A percentile compares a stretch with the other conserved stretches of the same genome.
Conservation (phyloP, 2,329 filamentous ascomycete genomes). For the Eurotiales sp. region DNA sequence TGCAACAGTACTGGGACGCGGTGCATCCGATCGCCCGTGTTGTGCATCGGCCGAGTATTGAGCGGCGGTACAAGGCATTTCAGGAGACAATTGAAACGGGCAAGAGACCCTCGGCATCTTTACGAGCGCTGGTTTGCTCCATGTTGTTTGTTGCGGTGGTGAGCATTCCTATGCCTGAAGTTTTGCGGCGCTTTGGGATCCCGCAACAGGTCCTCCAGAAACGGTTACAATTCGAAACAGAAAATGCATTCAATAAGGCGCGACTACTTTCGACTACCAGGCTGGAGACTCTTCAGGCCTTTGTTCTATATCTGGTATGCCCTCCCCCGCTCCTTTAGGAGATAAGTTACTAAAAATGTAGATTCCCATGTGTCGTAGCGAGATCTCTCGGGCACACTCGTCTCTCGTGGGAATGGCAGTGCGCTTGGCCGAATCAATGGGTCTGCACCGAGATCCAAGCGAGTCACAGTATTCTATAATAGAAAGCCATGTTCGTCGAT, state of each 20-base stretch:
- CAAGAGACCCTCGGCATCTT: conserved; percentile 59
- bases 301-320: conserved; percentile 68
- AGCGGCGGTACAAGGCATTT: conserved; percentile 61
- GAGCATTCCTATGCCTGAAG: conserved; percentile 58
- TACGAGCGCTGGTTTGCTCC: conserved; percentile 66
- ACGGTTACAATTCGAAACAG: conserved; percentile 63
- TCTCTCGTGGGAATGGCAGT: conserved; percentile 70
- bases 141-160: conserved; percentile 66
- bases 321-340: too few species aligned
- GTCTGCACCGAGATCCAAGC: conserved; percentile 66
- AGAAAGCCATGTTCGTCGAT: conserved; percentile 66
- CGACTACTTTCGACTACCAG: conserved; percentile 68
- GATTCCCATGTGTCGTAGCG: conserved; percentile 67
- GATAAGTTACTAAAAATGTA: too few species aligned
- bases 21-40: conserved; percentile 66
- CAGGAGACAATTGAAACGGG: conserved; percentile 59
- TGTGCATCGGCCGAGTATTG: conserved; percentile 64
- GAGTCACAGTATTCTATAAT: conserved; percentile 62
- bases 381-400: conserved; percentile 68
- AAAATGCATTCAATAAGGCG: conserved; percentile 63
- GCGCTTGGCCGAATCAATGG: conserved; percentile 75
- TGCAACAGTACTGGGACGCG: conserved; percentile 63
- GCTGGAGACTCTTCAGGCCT: conserved; percentile 69
- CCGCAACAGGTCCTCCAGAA: too few species aligned
- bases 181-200: too few species aligned